These are phyloP conservation scores for Teunomyces atbi DNA, from an alignment of 805 yeast genomes.

Conservation along the genomic window DNA sequence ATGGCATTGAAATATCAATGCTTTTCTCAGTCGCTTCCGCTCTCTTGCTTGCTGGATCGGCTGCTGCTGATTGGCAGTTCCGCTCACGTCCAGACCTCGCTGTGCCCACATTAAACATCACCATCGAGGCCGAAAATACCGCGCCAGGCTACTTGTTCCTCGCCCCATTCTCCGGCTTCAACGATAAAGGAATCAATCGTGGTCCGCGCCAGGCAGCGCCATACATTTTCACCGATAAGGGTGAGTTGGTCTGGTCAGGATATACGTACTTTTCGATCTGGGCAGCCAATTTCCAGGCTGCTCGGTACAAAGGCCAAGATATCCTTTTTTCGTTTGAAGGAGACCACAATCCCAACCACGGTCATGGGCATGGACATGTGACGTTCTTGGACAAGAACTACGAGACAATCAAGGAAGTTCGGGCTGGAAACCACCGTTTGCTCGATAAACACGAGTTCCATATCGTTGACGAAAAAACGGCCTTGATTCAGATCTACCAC, in stretches of 20 bases:
- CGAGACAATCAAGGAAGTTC: constrained; percentile 26
- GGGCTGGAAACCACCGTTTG: constrained; percentile 34
- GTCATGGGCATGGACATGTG: constrained; percentile 30
- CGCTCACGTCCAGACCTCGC: constrained; percentile 36
- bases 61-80: constrained; percentile 29
- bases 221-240: constrained; percentile 31
- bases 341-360: constrained; percentile 26
- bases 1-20: background rate
- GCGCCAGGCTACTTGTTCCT: constrained; percentile 30
- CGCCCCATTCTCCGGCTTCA: constrained; percentile 28
- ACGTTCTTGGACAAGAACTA: constrained; percentile 29
- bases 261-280: constrained; percentile 28
- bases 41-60: constrained; percentile 1
- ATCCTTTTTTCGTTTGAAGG: constrained; percentile 35
- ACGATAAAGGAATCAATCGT: constrained; percentile 18
- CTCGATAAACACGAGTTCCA: constrained; percentile 39
- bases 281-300: constrained; percentile 12
- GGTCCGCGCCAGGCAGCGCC: constrained; percentile 30
- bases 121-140: constrained; percentile 21
- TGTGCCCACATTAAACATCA: constrained; percentile 31
- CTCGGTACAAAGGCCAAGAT: constrained; percentile 18
- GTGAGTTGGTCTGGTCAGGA: constrained; percentile 40
- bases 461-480: constrained; percentile 27
- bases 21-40: background rate
- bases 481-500: constrained; percentile 30